Base-by-base conservation (phyloP, 108 stramenopile genomes). In the Stephanodiscus triporus region DNA sequence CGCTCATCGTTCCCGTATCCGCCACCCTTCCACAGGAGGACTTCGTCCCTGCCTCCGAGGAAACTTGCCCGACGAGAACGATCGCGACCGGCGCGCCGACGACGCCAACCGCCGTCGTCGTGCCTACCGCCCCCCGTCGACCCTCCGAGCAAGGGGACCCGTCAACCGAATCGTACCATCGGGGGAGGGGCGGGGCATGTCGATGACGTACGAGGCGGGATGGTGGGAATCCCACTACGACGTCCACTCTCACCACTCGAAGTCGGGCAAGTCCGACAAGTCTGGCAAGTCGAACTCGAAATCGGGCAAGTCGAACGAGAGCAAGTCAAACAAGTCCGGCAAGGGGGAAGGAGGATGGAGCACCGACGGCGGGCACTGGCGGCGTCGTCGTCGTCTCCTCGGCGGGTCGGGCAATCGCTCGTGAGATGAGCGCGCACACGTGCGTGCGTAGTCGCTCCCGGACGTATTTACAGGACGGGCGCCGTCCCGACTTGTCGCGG, bases 1-100 rank as follows among this genome's bases (percentile, higher is more conserved):
- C n/a, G n/a, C n/a, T n/a, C n/a, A n/a, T n/a, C n/a, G n/a, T n/a
- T n/a, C 24, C 22, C 19, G 24, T 3, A 49, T 49, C 16, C 16
- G 6, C 48, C 19, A 30, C 19, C 24, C 17, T 19, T n/a, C 1
- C 38, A 22, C 57, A 74, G 73, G 64, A 74, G 1, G 47, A 60
- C 36, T 66, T 74, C 20, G 73, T 58, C 5, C 73, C 73, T 0
- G 73, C 73, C 64, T 49, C 56, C 23, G 45, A 74, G 42, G 73
- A 74, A 6, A 66, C 73, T 8, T 74, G 73, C 32, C 63, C 38
- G 22, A 64, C 63, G 29, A 5, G 1, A 1, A 26, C 29, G 20
- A 13, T 29, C 43, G 17, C 22, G 9, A 11, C 47, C 2, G 20
- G 43, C 27, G 22, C 14, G 11, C 3, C 14, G 20, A 20, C 63